Conservation (phyloP, 305 asterid species). For the Fraxinus angustifolia region DNA sequence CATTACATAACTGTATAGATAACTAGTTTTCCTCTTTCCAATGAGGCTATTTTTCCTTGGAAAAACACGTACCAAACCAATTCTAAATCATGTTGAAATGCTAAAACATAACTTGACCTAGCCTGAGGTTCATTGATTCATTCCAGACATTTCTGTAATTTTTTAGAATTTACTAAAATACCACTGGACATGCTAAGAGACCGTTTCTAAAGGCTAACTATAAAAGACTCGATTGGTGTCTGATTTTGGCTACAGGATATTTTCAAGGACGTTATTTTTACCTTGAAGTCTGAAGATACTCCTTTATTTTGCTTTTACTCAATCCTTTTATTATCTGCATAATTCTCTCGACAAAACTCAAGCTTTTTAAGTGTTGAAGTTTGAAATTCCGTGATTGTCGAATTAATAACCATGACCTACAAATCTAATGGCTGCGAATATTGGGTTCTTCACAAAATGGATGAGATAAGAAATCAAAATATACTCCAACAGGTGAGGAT, state of each 20-base stretch:
- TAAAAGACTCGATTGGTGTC: not conserved
- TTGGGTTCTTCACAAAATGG: not conserved
- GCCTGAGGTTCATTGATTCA: not conserved
- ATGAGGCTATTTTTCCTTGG: not conserved
- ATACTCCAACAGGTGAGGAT: not conserved
- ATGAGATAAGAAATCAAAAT: not conserved
- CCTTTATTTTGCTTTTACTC: not conserved
- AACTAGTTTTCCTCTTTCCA: not conserved
- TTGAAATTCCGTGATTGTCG: not conserved
- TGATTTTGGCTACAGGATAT: not conserved
- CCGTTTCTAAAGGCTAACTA: not conserved
- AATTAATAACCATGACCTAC: not conserved
- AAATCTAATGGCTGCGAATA: not conserved
- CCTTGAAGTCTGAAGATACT: not conserved
- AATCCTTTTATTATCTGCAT: not conserved
- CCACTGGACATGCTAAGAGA: not conserved
- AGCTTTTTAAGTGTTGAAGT: not conserved
- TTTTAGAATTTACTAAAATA: not conserved
- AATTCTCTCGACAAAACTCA: not conserved
- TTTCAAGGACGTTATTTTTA: not conserved
- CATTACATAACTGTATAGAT: not conserved
- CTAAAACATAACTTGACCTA: not conserved
- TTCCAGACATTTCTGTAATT: not conserved
- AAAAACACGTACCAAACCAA: not conserved
- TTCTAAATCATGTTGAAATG: not conserved